Conservation (phyloP, 176 grass and related monocot genomes). For the Triticum turgidum region DNA sequence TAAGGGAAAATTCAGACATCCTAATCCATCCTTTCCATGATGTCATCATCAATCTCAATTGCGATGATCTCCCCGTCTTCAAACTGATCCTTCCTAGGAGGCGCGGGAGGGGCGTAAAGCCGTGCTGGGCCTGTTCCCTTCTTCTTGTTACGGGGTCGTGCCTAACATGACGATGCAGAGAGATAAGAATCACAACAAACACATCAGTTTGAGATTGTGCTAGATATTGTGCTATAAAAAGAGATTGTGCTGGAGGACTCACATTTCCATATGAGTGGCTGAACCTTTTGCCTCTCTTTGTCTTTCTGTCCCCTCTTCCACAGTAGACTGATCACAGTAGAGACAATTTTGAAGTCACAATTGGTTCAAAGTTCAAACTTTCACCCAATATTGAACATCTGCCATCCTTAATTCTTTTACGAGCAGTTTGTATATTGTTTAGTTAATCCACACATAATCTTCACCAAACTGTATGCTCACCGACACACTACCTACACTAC, state of each 20-base stretch:
- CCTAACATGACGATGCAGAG: conserved; percentile 22
- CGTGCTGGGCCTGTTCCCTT: conserved; percentile 69
- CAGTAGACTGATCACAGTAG: conserved; percentile 53
- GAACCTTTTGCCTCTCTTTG: conserved; percentile 72
- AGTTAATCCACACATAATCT: background rate
- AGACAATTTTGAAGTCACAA: background rate
- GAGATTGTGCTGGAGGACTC: conserved; percentile 13
- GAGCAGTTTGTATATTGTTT: background rate
- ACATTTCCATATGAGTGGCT: conserved; percentile 80
- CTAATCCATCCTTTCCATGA: conserved; percentile 61
- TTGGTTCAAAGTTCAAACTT: background rate
- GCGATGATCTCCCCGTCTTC: conserved; percentile 58
- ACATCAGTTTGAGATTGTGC: background rate
- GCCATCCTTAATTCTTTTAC: background rate
- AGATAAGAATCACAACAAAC: background rate
- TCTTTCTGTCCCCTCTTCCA: conserved; percentile 78
- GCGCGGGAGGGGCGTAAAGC: conserved; percentile 42
- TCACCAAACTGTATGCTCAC: background rate
- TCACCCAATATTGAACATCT: background rate
- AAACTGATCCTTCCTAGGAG: conserved; percentile 66
- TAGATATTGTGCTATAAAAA: background rate
- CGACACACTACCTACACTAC: background rate
- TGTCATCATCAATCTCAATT: conserved; percentile 67
- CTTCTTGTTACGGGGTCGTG: conserved; percentile 63
- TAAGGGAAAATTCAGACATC: conserved; percentile 16